These are phyloP conservation scores for Volvox carteri DNA, from an alignment of 163 green algal genomes.

Conservation along the genomic window DNA sequence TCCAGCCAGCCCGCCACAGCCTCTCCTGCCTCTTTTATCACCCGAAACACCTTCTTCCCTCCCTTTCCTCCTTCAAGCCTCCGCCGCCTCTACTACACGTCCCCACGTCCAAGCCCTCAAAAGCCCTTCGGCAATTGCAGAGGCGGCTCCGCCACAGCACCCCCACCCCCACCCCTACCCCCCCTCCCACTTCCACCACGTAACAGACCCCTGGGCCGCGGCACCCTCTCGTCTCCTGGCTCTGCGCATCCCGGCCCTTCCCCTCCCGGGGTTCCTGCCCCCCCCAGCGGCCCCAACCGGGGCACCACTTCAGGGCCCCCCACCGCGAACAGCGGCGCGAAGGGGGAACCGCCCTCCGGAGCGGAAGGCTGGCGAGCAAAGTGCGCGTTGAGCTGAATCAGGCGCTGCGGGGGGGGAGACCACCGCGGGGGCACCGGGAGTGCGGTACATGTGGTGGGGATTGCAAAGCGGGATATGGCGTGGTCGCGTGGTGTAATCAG, in stretches of 20 bases:
- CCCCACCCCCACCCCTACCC: neutral
- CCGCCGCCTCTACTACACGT: too few species aligned
- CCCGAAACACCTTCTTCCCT: too few species aligned
- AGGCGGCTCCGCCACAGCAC: too few species aligned
- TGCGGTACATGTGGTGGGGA: neutral
- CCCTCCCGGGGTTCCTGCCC: too few species aligned
- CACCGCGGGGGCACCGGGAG: neutral
- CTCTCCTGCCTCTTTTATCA: too few species aligned
- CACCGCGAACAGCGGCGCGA: constrained; percentile 62
- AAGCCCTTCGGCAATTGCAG: constrained; percentile 18
- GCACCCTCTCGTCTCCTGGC: neutral
- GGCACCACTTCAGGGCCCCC: constrained; percentile 16
- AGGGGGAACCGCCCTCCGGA: constrained; percentile 62
- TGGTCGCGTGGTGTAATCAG: too few species aligned
- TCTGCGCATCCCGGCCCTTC: too few species aligned
- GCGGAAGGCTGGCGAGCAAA: constrained; percentile 54
- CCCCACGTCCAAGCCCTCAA: too few species aligned
- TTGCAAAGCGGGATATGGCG: too few species aligned
- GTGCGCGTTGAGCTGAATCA: constrained; percentile 65
- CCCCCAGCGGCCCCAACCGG: neutral
- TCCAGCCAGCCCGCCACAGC: too few species aligned
- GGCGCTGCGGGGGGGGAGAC: constrained; percentile 38
- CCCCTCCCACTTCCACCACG: too few species aligned
- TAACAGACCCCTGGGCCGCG: neutral
- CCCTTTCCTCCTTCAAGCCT: too few species aligned